Evolutionary conservation across 2,329 filamentous ascomycete genomes (phyloP).

Genomic region (Aspergillus fumigatiaffinis): DNA sequence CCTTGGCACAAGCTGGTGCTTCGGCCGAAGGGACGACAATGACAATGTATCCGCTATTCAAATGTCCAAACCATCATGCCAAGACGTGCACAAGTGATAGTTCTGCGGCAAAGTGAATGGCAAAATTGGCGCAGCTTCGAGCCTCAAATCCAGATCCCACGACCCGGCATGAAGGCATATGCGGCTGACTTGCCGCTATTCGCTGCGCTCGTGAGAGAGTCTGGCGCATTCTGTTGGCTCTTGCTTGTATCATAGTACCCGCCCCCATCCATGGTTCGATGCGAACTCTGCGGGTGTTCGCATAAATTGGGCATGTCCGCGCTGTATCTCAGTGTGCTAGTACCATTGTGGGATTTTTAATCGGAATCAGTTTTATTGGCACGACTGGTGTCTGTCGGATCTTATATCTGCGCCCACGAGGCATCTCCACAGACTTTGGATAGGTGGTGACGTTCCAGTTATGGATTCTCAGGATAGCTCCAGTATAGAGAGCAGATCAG

Average conservation of each 20-base stretch:
- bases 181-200: background rate
- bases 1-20: background rate
- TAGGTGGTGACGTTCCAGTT: slow-evolving; percentile 32
- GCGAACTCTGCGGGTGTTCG: slow-evolving; percentile 21
- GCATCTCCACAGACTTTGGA: slow-evolving; percentile 37
- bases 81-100: background rate
- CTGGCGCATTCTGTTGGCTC: slow-evolving; percentile 8
- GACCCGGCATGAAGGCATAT: background rate
- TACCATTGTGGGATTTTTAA: background rate
- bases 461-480: slow-evolving; percentile 10
- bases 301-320: background rate
- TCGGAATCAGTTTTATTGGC: background rate
- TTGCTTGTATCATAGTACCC: slow-evolving; percentile 28
- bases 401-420: slow-evolving; percentile 40
- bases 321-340: background rate
- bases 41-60: background rate
- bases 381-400: background rate
- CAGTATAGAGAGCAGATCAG: slow-evolving; percentile 13
- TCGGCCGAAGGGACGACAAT: background rate
- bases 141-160: background rate
- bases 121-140: background rate
- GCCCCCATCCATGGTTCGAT: slow-evolving; percentile 34
- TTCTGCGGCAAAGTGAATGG: background rate
- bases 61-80: background rate
- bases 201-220: background rate